phyloP scores from a whole-genome alignment of 2,329 filamentous ascomycete genomes.

The Didymella segeticola region DNA sequence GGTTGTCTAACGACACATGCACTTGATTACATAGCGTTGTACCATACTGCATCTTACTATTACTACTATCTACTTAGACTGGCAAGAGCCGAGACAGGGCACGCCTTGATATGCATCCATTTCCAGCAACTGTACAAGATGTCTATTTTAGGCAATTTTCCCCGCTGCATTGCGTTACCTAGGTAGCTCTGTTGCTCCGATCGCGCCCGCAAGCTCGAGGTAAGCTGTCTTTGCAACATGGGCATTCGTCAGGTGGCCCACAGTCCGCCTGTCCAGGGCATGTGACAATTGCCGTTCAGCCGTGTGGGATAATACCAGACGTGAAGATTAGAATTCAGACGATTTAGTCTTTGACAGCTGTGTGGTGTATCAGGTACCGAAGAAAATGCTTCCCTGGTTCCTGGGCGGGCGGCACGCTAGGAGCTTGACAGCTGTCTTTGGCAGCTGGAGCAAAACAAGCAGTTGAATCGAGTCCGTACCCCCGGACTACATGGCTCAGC shows the following conservation, averaged over 20 bases:
- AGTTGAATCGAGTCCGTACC: slow-evolving; percentile 14
- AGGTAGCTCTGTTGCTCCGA: neutral
- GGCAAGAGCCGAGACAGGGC: slow-evolving; percentile 2
- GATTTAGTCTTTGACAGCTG: neutral
- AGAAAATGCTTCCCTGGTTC: slow-evolving; percentile 3
- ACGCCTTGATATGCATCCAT: slow-evolving; percentile 8
- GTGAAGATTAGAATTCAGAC: neutral
- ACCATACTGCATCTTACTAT: slow-evolving; percentile 31
- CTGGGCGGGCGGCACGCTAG: slow-evolving; percentile 28
- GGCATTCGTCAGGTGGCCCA: neutral
- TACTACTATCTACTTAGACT: slow-evolving; percentile 9
- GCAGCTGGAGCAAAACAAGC: slow-evolving; percentile 21
- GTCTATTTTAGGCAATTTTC: slow-evolving; percentile 6
- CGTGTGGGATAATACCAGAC: too few species aligned
- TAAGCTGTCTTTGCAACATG: neutral
- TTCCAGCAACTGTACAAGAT: slow-evolving; percentile 4
- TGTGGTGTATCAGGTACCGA: slow-evolving; percentile 1
- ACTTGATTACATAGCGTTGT: slow-evolving; percentile 32
- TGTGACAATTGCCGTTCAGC: slow-evolving; percentile 5
- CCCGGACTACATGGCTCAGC: slow-evolving; percentile 15
- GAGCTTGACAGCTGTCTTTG: slow-evolving; percentile 24
- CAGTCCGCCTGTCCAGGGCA: slow-evolving; percentile 6
- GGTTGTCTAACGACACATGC: slow-evolving; percentile 39
- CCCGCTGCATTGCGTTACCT: slow-evolving; percentile 6
- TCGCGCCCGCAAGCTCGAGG: slow-evolving; percentile 14